A percentile compares a stretch with the other conserved stretches of the same genome.
Conservation (phyloP, 2,329 filamentous ascomycete species). For the Colletotrichum sojae region DNA sequence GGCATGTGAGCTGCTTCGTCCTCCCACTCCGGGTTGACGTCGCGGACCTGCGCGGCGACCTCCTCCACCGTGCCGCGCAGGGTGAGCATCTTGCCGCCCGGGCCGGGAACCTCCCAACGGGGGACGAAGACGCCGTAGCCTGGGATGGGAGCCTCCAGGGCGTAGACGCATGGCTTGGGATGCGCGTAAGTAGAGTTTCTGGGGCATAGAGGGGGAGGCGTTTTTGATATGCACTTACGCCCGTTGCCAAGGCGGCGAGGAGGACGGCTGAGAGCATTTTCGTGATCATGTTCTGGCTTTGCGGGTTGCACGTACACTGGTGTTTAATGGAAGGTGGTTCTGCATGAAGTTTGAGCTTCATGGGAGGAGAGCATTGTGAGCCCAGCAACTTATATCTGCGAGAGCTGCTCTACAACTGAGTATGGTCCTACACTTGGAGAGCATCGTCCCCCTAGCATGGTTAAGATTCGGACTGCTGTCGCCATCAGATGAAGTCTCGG, state of each 20-base stretch:
- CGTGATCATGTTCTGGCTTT: not conserved
- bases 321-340: too few relatives aligned
- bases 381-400: too few relatives aligned
- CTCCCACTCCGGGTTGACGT: not conserved
- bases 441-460: not conserved
- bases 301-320: too few relatives aligned
- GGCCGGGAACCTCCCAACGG: conserved; percentile 10
- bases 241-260: not conserved
- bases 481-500: not conserved
- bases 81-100: conserved; percentile 16
- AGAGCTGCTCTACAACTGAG: too few relatives aligned
- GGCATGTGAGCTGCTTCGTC: not conserved
- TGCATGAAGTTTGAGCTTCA: not conserved
- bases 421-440: not conserved
- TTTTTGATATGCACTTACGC: not conserved
- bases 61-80: conserved; percentile 22
- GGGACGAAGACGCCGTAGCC: conserved; percentile 15
- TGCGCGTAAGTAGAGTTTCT: not conserved
- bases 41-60: conserved; percentile 5
- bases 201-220: not conserved
- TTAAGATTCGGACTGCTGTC: not conserved
- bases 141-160: conserved; percentile 7
- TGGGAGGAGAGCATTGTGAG: too few relatives aligned
- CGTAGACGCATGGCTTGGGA: not conserved
- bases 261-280: not conserved